Conservation (phyloP, 495 filamentous ascomycete genomes). For the Cladorrhinum samala region DNA sequence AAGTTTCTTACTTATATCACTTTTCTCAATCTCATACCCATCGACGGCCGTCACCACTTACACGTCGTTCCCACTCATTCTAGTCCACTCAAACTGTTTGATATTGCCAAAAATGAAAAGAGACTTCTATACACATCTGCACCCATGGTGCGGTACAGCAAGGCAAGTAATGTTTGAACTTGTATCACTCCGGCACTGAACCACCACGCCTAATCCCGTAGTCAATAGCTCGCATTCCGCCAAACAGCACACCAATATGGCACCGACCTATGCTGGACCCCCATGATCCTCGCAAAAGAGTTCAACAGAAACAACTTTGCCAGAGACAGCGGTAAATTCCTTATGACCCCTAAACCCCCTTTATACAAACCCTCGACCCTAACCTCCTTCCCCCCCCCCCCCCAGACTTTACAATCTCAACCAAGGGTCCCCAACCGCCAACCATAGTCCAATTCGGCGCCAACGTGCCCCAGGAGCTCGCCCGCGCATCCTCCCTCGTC, state of each 20-base stretch:
- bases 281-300: conserved; percentile 68
- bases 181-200: not conserved
- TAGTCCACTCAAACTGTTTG: conserved; percentile 55
- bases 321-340: conserved; percentile 49
- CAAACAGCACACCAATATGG: conserved; percentile 53
- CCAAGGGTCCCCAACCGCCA: conserved; percentile 42
- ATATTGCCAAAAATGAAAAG: conserved; percentile 44
- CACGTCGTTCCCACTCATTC: not conserved
- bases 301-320: conserved; percentile 55
- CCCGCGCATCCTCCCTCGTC: conserved; percentile 53
- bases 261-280: conserved; percentile 60
- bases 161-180: conserved; percentile 24
- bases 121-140: conserved; percentile 53
- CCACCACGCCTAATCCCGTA: not conserved
- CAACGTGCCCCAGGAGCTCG: conserved; percentile 50
- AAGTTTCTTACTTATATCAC: not conserved
- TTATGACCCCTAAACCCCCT: not conserved
- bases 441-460: conserved; percentile 60
- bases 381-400: too few species aligned
- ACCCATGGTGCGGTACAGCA: conserved; percentile 66
- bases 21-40: conserved; percentile 6
- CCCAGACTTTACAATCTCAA: conserved; percentile 34
- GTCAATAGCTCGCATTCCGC: conserved; percentile 56
- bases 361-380: not conserved
- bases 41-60: conserved; percentile 9